Conservation (phyloP, 1,284 basidiomycete genomes). For the Heimioporus punctisporus region DNA sequence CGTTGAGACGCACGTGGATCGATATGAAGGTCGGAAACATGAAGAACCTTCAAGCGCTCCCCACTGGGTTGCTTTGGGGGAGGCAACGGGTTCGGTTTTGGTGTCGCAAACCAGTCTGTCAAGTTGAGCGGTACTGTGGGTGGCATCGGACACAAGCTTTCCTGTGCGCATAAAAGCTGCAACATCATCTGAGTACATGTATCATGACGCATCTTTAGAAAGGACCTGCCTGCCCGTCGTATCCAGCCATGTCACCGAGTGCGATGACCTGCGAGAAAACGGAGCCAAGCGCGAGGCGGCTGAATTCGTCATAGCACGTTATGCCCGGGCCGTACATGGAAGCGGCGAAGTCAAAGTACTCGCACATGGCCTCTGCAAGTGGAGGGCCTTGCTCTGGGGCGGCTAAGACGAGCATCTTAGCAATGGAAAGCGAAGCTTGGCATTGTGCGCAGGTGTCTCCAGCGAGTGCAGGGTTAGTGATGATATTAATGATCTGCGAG, state of each 20-base stretch:
- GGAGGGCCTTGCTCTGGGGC: conserved; percentile 62
- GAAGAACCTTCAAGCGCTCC: conserved; percentile 69
- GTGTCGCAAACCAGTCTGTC: conserved; percentile 59
- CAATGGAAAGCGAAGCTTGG: conserved; percentile 56
- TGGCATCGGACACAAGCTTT: conserved; percentile 51
- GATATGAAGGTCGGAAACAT: conserved; percentile 77
- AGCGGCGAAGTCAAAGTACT: conserved; percentile 49
- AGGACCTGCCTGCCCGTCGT: conserved; percentile 61
- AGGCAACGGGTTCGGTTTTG: conserved; percentile 68
- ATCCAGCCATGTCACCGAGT: conserved; percentile 62
- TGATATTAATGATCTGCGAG: conserved; percentile 53
- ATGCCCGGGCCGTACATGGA: conserved; percentile 9
- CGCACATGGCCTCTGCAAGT: conserved; percentile 61
- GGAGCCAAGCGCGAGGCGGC: conserved; percentile 49
- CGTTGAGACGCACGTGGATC: conserved; percentile 57
- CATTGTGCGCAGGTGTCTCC: conserved; percentile 62
- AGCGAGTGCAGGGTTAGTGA: conserved; percentile 47
- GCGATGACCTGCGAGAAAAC: conserved; percentile 67
- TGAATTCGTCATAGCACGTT: conserved; percentile 52
- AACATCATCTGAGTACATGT: background rate
- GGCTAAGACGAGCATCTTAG: conserved; percentile 64
- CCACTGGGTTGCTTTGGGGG: conserved; percentile 57
- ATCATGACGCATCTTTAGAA: background rate
- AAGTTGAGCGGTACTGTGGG: conserved; percentile 51
- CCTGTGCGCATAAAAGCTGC: conserved; percentile 52